A percentile compares a stretch with the other conserved stretches of the same genome.
Evolutionary conservation across 306 rosid genomes (phyloP).

Genomic region (Trichosanthes truncata): DNA sequence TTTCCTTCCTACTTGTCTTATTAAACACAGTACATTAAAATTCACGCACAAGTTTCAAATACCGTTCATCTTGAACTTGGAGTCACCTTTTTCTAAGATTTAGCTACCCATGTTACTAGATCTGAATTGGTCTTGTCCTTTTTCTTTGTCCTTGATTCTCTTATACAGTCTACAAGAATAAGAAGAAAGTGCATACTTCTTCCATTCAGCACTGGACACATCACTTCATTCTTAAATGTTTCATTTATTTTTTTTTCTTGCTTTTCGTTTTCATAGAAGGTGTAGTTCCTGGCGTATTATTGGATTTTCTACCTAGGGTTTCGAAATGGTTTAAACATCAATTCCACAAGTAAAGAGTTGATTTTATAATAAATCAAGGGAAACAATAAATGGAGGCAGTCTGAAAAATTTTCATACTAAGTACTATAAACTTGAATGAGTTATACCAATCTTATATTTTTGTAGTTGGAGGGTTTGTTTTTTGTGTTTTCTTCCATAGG

Average conservation of each 20-base stretch:
- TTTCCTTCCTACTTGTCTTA: not conserved
- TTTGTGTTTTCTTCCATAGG: not conserved
- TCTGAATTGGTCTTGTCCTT: conserved; percentile 34
- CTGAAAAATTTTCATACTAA: no score
- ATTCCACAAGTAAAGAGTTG: no score
- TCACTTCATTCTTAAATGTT: no score
- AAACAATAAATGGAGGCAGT: no score
- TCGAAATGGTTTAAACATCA: no score
- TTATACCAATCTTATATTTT: not conserved
- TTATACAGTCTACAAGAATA: not conserved
- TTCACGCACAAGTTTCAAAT: not conserved
- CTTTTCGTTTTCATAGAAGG: no score
- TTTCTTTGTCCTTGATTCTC: conserved; percentile 28
- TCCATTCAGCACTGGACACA: no score
- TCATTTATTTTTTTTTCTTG: no score
- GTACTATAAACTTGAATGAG: not conserved
- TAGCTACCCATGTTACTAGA: not conserved
- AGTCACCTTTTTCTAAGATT: not conserved
- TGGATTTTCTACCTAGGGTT: no score
- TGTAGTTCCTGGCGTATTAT: no score
- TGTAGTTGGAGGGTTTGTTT: not conserved
- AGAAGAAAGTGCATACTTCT: no score
- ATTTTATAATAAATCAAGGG: no score
- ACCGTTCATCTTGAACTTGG: not conserved
- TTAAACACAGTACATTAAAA: not conserved